Conservation (phyloP, 176 grass and related monocot genomes). For the Hordeum vulgare region DNA sequence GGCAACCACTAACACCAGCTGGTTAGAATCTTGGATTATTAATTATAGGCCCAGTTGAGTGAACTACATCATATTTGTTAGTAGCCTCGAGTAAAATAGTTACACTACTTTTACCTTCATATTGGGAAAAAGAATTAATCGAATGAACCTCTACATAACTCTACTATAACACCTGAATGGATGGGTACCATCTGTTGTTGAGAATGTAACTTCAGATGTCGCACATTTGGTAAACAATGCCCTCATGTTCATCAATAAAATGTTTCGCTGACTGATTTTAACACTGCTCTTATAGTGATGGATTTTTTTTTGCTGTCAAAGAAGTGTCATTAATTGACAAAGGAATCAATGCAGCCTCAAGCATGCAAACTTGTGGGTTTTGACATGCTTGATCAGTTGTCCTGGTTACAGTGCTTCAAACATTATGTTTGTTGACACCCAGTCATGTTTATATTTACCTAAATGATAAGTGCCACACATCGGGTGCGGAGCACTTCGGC, state of each 20-base stretch:
- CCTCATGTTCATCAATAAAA: background rate
- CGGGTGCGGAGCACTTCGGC: too few relatives aligned
- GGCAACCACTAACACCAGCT: background rate
- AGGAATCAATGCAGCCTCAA: slow-evolving; percentile 68
- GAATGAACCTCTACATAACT: background rate
- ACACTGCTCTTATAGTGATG: slow-evolving; percentile 46
- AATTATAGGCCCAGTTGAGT: background rate
- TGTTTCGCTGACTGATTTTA: slow-evolving; percentile 8
- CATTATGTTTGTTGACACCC: too few relatives aligned
- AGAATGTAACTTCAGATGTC: background rate
- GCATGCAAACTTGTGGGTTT: slow-evolving; percentile 43
- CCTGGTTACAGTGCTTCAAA: too few relatives aligned
- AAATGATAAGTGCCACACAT: too few relatives aligned
- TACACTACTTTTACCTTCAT: background rate
- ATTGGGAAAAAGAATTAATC: background rate
- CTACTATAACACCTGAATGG: background rate
- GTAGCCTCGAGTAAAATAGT: background rate
- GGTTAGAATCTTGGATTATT: background rate
- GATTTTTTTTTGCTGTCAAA: slow-evolving; percentile 81
- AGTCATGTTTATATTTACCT: too few relatives aligned
- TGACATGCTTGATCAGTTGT: background rate
- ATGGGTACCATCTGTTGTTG: background rate
- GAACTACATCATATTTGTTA: background rate
- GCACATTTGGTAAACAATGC: background rate
- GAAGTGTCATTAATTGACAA: slow-evolving; percentile 72